These are phyloP conservation scores for Pythium guiyangense DNA, from an alignment of 352 stramenopile genomes.

Conservation along the genomic window DNA sequence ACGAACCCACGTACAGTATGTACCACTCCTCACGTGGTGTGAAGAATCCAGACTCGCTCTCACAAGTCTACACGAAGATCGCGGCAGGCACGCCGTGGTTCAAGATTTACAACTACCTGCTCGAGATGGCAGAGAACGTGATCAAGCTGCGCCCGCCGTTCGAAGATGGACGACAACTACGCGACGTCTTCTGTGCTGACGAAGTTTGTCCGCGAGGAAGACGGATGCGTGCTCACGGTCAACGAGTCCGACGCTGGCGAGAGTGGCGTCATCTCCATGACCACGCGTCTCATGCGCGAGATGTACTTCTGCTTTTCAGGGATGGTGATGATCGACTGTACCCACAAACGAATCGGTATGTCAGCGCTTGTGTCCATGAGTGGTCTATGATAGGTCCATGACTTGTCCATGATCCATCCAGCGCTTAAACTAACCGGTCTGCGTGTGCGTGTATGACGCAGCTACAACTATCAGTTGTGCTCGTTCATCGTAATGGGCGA, in stretches of 20 bases:
- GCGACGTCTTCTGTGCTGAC: neutral
- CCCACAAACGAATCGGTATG: slow-evolving; percentile 19
- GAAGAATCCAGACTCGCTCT: neutral
- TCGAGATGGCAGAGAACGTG: slow-evolving; percentile 2
- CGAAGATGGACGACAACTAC: neutral
- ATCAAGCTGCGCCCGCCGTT: neutral
- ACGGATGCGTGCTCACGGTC: neutral
- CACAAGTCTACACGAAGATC: neutral
- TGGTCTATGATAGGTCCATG: neutral
- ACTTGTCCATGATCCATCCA: too few relatives aligned
- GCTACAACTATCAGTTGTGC: slow-evolving; percentile 20
- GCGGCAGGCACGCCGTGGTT: neutral
- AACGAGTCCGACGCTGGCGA: slow-evolving; percentile 2
- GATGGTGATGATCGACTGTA: slow-evolving; percentile 15
- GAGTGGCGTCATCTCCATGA: slow-evolving; percentile 13
- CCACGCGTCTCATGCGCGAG: slow-evolving; percentile 4
- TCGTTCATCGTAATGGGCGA: slow-evolving; percentile 19
- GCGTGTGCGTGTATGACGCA: neutral
- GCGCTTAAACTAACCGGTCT: too few relatives aligned
- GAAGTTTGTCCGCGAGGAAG: neutral
- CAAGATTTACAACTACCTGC: slow-evolving; percentile 4
- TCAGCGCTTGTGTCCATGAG: neutral
- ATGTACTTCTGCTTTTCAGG: slow-evolving; percentile 8
- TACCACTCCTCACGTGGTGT: neutral
- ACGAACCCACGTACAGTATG: neutral